Evolutionary conservation across 345 rosid genomes (phyloP).

Genomic region (Acer negundo): DNA sequence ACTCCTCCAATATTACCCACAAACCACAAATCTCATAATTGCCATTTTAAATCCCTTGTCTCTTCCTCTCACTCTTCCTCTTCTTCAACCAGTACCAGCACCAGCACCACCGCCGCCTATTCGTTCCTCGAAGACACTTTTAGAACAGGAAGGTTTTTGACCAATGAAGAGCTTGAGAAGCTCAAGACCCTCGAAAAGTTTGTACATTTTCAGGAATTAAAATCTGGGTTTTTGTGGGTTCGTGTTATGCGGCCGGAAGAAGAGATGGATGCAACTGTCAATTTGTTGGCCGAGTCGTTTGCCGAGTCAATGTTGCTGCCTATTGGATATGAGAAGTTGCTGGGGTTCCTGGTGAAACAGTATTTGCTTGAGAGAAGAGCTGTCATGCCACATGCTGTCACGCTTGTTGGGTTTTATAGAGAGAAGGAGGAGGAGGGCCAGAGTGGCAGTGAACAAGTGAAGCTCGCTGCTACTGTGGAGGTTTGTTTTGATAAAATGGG

Average conservation of each 20-base stretch:
- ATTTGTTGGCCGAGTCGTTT: slow-evolving; percentile 76
- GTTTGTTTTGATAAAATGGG: slow-evolving; percentile 75
- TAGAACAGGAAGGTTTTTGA: slow-evolving; percentile 54
- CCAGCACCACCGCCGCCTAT: slow-evolving; percentile 27
- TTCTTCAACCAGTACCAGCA: slow-evolving; percentile 31
- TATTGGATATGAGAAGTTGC: slow-evolving; percentile 55
- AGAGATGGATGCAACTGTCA: slow-evolving; percentile 73
- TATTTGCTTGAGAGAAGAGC: slow-evolving; percentile 77
- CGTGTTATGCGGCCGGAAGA: slow-evolving; percentile 69
- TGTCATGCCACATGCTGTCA: slow-evolving; percentile 77
- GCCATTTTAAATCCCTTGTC: slow-evolving; percentile 37
- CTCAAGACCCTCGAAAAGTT: slow-evolving; percentile 66
- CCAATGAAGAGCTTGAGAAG: slow-evolving; percentile 73
- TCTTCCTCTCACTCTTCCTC: slow-evolving; percentile 42
- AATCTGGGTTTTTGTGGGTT: slow-evolving; percentile 65
- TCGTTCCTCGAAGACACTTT: slow-evolving; percentile 62
- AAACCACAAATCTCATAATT: slow-evolving; percentile 35
- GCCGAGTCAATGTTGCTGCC: slow-evolving; percentile 83
- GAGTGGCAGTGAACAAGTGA: slow-evolving; percentile 36
- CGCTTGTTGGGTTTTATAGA: slow-evolving; percentile 68
- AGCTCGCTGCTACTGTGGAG: slow-evolving; percentile 90
- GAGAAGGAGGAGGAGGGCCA: slow-evolving; percentile 28
- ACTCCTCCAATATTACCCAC: slow-evolving; percentile 15
- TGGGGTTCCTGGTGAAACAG: slow-evolving; percentile 79
- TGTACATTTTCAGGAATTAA: slow-evolving; percentile 49